These are phyloP conservation scores for Dillenia suffruticosa DNA, from an alignment of 164 flowering plant genomes.

Conservation along the genomic window DNA sequence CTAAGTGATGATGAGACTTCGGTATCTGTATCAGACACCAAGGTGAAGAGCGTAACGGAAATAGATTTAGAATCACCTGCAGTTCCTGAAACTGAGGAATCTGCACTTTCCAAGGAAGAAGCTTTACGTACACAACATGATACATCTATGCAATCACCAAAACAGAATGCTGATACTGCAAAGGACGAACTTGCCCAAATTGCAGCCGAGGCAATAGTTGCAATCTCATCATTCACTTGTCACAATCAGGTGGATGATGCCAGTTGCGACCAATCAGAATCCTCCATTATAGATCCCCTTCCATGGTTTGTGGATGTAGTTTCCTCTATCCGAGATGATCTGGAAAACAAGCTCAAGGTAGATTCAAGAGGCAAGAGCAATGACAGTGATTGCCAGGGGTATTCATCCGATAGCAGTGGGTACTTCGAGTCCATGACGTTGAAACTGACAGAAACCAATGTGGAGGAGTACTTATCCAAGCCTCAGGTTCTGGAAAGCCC, in stretches of 20 bases:
- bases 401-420: slow-evolving; percentile 37
- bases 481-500: slow-evolving; percentile 41
- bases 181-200: slow-evolving; percentile 16
- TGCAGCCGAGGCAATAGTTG: slow-evolving; percentile 57
- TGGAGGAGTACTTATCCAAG: slow-evolving; percentile 59
- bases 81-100: slow-evolving; percentile 23
- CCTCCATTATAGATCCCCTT: slow-evolving; percentile 27
- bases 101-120: slow-evolving; percentile 16
- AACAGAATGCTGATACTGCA: slow-evolving; percentile 4
- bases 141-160: slow-evolving; percentile 7
- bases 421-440: slow-evolving; percentile 82
- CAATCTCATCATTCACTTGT: slow-evolving; percentile 33
- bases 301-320: slow-evolving; percentile 58
- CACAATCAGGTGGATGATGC: slow-evolving; percentile 3
- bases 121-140: slow-evolving; percentile 8
- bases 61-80: slow-evolving; percentile 70
- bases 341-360: slow-evolving; percentile 4
- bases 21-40: slow-evolving; percentile 18
- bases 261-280: slow-evolving; percentile 10
- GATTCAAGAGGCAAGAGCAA: slow-evolving; percentile 3
- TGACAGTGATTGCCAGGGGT: slow-evolving; percentile 8
- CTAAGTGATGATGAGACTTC: slow-evolving; percentile 48
- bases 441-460: slow-evolving; percentile 48
- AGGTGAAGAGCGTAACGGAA: slow-evolving; percentile 23
- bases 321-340: slow-evolving; percentile 20